Conservation (phyloP, 768 basidiomycete species). For the Tylopilus plumbeoviolaceoides region DNA sequence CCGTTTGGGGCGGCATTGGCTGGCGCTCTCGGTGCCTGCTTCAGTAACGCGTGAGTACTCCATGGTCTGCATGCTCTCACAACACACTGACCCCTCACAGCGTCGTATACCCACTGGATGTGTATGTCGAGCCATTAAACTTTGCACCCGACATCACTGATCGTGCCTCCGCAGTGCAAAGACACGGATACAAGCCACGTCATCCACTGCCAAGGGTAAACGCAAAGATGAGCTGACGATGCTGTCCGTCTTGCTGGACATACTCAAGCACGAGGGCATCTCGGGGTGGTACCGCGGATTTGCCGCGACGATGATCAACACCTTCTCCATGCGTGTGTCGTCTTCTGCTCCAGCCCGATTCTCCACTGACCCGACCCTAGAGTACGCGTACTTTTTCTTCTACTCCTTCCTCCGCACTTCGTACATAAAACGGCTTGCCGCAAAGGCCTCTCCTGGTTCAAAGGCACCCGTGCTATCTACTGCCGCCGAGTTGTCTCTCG, state of each 20-base stretch:
- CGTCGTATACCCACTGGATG: conserved; percentile 92
- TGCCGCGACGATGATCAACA: conserved; percentile 95
- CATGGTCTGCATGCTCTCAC: background rate
- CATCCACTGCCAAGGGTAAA: conserved; percentile 49
- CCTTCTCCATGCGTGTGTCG: conserved; percentile 85
- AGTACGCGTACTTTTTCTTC: conserved; percentile 99
- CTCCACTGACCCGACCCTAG: conserved; percentile 37
- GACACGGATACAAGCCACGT: conserved; percentile 87
- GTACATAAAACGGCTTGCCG: conserved; percentile 68
- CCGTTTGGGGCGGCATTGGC: conserved; percentile 88
- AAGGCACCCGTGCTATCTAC: conserved; percentile 65
- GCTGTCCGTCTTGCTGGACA: conserved; percentile 58
- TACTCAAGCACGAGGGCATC: conserved; percentile 80
- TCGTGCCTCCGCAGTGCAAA: conserved; percentile 60
- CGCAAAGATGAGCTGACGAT: conserved; percentile 52
- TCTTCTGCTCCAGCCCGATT: background rate
- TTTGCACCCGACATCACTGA: background rate
- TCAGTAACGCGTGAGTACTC: conserved; percentile 77
- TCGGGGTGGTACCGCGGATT: conserved; percentile 87
- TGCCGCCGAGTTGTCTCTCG: conserved; percentile 77
- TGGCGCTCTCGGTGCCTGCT: conserved; percentile 90
- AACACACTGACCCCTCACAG: conserved; percentile 36
- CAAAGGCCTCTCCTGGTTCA: conserved; percentile 55
- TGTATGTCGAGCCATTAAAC: conserved; percentile 45
- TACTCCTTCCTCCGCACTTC: conserved; percentile 86